These are phyloP conservation scores for Alternaria consortialis DNA, from an alignment of 2,329 filamentous ascomycete genomes.

Conservation along the genomic window DNA sequence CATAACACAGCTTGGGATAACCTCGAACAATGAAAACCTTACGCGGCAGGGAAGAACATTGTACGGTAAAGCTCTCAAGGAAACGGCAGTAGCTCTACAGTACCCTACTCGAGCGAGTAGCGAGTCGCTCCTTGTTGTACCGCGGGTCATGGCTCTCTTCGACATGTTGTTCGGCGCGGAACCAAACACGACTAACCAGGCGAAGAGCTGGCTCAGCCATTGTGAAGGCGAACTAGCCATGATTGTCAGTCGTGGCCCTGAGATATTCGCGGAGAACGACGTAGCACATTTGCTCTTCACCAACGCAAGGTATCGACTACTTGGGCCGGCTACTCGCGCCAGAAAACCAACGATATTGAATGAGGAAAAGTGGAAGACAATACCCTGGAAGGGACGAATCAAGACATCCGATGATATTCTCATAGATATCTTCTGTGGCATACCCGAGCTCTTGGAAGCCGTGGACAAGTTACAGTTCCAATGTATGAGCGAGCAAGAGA, in stretches of 20 bases:
- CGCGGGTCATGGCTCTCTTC: constrained; percentile 35
- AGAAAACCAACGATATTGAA: constrained; percentile 44
- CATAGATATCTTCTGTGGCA: constrained; percentile 43
- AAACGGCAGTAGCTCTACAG: constrained; percentile 33
- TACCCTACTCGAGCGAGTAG: constrained; percentile 22
- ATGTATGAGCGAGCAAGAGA: constrained; percentile 1
- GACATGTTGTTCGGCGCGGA: constrained; percentile 44
- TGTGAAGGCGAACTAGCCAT: constrained; percentile 39
- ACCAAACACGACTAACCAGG: constrained; percentile 27
- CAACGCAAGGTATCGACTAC: constrained; percentile 31
- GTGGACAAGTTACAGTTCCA: constrained; percentile 32
- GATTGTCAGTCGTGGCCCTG: constrained; percentile 30
- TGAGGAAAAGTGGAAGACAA: constrained; percentile 45
- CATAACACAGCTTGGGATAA: constrained; percentile 33
- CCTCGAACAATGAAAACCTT: constrained; percentile 24
- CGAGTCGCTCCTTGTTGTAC: constrained; percentile 39
- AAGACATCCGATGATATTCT: constrained; percentile 48
- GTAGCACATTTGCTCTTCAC: constrained; percentile 34
- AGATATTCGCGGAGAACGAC: constrained; percentile 23
- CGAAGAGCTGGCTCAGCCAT: constrained; percentile 41
- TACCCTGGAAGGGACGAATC: constrained; percentile 45
- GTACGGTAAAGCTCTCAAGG: constrained; percentile 38
- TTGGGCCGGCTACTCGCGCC: constrained; percentile 47
- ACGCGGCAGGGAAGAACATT: constrained; percentile 31
- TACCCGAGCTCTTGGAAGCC: constrained; percentile 45